Evolutionary conservation across 495 filamentous ascomycete species (phyloP), one percentile per base, ranked within the genome.

Genomic region (Chaetomium tenue): DNA sequence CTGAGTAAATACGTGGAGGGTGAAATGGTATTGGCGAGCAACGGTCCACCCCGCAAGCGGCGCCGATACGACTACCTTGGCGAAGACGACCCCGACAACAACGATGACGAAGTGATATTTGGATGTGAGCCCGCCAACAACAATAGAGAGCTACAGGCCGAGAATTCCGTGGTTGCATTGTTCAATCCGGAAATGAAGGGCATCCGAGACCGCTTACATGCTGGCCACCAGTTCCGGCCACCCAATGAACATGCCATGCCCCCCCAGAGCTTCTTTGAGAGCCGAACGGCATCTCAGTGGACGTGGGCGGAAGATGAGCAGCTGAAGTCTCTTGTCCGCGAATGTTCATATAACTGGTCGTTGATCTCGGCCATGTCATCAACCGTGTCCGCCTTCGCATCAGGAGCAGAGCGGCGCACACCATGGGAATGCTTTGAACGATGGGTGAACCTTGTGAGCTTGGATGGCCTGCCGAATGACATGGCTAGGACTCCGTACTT

Each of bases 371-470:
- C 82, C 65, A 88, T 91, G 64, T 78, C 97, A 47, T 83, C 86
- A 0, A 82, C 86, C n/a, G 83, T 85, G 53, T 94, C 91, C 5
- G 67, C 84, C 37, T 95, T 89, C 71, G 85, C 88, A 25, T 92
- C 93, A 54, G 89, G 90, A 16, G 86, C 91, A 13, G 95, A 97
- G 71, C 86, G 94, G 60, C 84, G 94, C 56, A 98, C 95, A 4
- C 93, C 94, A 6, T 98, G 94, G 94, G 94, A 98, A 77, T 98
- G 94, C 71, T 98, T 98, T 70, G 94, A 98, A 73, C 87, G 95
- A 44, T 98, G 93, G 92, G 86, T 96, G 18, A 86, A 88, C 60
- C 78, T 98, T 12, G 87, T 96, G 13, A 86, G 88, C 61, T 77
- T 98, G 12, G 94, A 97, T 77, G 91, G 91, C 6, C 76, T 96